Base-by-base conservation (phyloP, 139 green algal genomes). In the Chlorella sorokiniana region DNA sequence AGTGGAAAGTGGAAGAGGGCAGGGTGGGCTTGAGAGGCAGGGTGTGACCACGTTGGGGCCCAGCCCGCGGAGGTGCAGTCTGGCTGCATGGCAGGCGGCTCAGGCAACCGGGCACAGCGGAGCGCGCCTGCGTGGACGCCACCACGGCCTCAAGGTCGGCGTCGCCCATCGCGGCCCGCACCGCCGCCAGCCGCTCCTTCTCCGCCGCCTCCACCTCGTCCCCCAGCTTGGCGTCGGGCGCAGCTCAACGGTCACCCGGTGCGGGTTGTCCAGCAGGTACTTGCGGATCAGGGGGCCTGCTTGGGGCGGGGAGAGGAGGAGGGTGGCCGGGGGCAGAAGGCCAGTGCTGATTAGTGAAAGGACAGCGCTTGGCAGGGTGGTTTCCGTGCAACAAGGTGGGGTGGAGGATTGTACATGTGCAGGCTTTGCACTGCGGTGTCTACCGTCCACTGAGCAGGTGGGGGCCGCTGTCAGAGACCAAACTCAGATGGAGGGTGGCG, bases 231-330 rank as follows among this genome's bases (percentile, higher is more conserved):
- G 65, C 37, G 73, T 98, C 94, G 9, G 93, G 93, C 93, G 88
- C 87, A 98, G 87, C 73, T 95, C 86, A 29, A 98, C 88, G 0
- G 90, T 95, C 59, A 98, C 94, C 31, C 90, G 71, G 92, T 99
- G 96, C 11, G 76, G 81, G 91, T 99, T 99, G 78, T 94, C 85
- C 41, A 99, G 89, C 69, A 99, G 84, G 89, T 95, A 97, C 82
- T 93, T 92, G 14, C 84, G 69, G 71, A 99, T 96, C 20, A 99
- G 87, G 31, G 94, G 94, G 10, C 91, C 76, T 82, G 63, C 1
- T 9, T 29, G 35, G 35, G 4, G 51, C 7, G 37, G 29, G 42
- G 8, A 11, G 5, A 16, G 10, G 48, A 7, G 61, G 62, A 31
- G 29, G 76, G 29, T 40, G 73, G 7, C 11, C 8, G 38, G 38